phyloP scores from a whole-genome alignment of 192 early-diverging fungal genomes.

The Phycomyces nitens region DNA sequence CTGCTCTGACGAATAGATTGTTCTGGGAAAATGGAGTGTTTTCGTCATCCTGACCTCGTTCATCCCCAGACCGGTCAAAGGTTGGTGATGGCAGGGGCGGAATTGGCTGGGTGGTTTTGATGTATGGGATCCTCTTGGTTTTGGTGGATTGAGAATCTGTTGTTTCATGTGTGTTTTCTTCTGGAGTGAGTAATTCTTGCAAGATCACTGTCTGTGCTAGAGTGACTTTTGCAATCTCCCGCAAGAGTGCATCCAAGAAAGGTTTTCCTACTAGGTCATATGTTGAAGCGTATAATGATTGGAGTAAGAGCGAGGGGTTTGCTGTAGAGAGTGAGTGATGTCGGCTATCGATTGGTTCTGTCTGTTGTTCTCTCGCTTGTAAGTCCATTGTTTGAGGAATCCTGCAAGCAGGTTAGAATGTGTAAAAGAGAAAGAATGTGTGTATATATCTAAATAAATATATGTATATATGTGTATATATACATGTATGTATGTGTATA shows the following conservation, averaged over 20 bases:
- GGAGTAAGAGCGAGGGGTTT: conserved; percentile 6
- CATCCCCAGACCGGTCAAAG: conserved; percentile 2
- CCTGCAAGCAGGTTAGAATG: too few species aligned
- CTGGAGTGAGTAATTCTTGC: conserved; percentile 16
- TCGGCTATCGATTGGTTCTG: conserved; percentile 1
- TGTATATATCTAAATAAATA: too few species aligned
- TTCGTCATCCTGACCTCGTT: not conserved
- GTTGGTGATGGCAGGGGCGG: not conserved
- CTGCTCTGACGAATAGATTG: not conserved
- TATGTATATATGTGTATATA: too few species aligned
- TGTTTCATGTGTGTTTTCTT: conserved; percentile 6
- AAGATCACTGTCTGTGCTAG: conserved; percentile 22
- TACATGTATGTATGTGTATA: too few species aligned
- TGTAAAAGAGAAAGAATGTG: too few species aligned
- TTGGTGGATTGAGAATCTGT: not conserved
- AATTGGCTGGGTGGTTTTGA: not conserved
- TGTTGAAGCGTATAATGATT: conserved; percentile 18
- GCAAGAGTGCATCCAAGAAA: conserved; percentile 23
- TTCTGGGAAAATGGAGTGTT: not conserved
- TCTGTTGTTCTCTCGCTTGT: not conserved
- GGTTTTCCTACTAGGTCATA: conserved; percentile 16
- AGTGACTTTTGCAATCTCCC: conserved; percentile 13
- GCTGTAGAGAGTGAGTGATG: not conserved
- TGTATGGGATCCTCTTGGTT: not conserved
- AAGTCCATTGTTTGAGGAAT: not conserved